These are phyloP conservation scores for Paracoccidioides brasiliensis DNA, from an alignment of 2,329 filamentous ascomycete genomes.

Conservation along the genomic window DNA sequence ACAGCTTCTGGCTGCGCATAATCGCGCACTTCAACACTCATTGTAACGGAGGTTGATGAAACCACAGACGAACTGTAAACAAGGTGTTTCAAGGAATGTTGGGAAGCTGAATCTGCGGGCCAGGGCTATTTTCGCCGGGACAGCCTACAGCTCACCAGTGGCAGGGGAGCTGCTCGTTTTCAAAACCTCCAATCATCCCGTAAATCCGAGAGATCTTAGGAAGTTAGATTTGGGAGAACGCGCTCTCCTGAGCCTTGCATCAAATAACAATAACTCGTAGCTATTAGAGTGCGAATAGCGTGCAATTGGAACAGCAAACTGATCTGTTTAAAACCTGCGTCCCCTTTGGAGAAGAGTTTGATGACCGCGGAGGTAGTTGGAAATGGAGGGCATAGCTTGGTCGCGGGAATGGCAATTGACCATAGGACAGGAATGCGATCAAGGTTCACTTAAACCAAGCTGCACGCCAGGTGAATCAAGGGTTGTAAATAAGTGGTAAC, in stretches of 20 bases:
- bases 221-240: not conserved
- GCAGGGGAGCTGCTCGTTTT: not conserved
- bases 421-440: not conserved
- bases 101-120: not conserved
- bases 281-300: not conserved
- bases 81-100: not conserved
- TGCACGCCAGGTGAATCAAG: too few relatives aligned
- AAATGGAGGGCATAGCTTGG: not conserved
- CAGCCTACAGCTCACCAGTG: not conserved
- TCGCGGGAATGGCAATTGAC: not conserved
- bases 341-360: not conserved
- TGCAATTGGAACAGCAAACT: not conserved
- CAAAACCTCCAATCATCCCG: not conserved
- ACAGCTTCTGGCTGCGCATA: slow-evolving; percentile 17
- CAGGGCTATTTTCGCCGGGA: not conserved
- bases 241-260: not conserved
- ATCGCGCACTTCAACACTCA: slow-evolving; percentile 24
- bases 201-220: not conserved
- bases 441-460: too few relatives aligned
- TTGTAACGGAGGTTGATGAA: slow-evolving; percentile 9
- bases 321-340: not conserved
- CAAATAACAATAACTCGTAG: not conserved
- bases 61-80: not conserved
- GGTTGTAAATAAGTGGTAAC: not conserved
- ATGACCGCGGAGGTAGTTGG: too few relatives aligned